These are phyloP conservation scores for Corylus americana DNA, from an alignment of 306 rosid genomes.

Conservation along the genomic window DNA sequence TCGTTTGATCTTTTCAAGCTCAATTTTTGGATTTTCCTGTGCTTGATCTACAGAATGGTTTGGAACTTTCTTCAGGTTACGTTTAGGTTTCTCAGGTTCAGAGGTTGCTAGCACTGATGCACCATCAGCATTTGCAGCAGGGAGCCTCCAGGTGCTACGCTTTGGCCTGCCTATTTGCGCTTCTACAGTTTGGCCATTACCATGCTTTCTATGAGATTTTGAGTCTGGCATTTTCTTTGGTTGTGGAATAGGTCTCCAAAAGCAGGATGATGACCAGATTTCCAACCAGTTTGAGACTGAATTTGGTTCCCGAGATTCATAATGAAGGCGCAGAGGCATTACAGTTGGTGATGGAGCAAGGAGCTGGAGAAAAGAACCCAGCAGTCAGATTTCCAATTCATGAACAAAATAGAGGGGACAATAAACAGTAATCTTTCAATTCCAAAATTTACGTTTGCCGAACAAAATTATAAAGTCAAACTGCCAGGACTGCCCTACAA, in stretches of 20 bases:
- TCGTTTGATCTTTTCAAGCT: conserved; percentile 93
- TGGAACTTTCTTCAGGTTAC: conserved; percentile 57
- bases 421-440: background rate
- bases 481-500: background rate
- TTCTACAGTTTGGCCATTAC: conserved; percentile 51
- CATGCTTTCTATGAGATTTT: conserved; percentile 64
- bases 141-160: conserved; percentile 66
- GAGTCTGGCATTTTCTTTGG: conserved; percentile 67
- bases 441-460: background rate
- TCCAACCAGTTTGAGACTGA: conserved; percentile 81
- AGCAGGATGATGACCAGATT: conserved; percentile 75
- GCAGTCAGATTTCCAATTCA: conserved; percentile 28
- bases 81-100: conserved; percentile 88
- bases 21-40: conserved; percentile 84
- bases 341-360: conserved; percentile 63
- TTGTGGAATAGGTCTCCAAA: conserved; percentile 84
- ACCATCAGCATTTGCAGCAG: conserved; percentile 52
- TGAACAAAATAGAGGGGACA: background rate
- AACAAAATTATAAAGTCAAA: background rate
- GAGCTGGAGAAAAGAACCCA: conserved; percentile 57
- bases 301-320: conserved; percentile 73
- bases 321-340: conserved; percentile 70
- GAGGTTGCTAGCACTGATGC: conserved; percentile 53
- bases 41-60: conserved; percentile 61
- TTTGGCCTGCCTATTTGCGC: conserved; percentile 68